Conservation (phyloP, 352 stramenopile species). For the Phytophthora syringae region DNA sequence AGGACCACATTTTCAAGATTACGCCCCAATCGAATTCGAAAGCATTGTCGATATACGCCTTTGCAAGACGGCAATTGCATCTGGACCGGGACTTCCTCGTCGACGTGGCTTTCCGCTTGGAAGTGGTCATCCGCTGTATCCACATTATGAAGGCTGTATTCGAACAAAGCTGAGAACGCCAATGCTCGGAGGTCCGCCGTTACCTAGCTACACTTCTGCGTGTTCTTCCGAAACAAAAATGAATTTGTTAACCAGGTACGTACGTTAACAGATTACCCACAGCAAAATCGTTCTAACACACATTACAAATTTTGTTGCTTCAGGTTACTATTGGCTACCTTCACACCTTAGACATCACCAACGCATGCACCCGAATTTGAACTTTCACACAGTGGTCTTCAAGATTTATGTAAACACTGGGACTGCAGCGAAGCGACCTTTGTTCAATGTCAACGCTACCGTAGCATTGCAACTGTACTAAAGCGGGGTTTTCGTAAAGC, state of each 20-base stretch:
- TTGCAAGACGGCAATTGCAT: too few species aligned
- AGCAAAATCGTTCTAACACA: too few species aligned
- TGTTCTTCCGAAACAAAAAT: not conserved
- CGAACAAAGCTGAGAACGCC: slow-evolving; percentile 1
- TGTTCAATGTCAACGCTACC: not conserved
- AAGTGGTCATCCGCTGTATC: not conserved
- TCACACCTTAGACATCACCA: not conserved
- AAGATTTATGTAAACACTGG: not conserved
- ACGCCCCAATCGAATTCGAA: slow-evolving; percentile 5
- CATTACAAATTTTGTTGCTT: too few species aligned
- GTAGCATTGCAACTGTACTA: not conserved
- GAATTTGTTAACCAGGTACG: not conserved
- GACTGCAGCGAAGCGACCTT: not conserved
- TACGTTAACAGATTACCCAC: too few species aligned
- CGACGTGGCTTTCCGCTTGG: slow-evolving; percentile 1
- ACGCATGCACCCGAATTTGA: not conserved
- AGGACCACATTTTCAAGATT: not conserved
- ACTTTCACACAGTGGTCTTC: not conserved
- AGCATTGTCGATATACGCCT: slow-evolving; percentile 3
- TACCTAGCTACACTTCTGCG: not conserved
- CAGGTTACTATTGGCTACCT: not conserved
- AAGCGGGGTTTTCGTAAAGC: not conserved
- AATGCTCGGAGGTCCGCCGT: slow-evolving; percentile 1
- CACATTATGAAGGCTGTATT: slow-evolving; percentile 1
- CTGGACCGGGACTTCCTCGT: not conserved